Evolutionary conservation across 345 rosid genomes (phyloP).

Genomic region (Rhodamnia rubescens): DNA sequence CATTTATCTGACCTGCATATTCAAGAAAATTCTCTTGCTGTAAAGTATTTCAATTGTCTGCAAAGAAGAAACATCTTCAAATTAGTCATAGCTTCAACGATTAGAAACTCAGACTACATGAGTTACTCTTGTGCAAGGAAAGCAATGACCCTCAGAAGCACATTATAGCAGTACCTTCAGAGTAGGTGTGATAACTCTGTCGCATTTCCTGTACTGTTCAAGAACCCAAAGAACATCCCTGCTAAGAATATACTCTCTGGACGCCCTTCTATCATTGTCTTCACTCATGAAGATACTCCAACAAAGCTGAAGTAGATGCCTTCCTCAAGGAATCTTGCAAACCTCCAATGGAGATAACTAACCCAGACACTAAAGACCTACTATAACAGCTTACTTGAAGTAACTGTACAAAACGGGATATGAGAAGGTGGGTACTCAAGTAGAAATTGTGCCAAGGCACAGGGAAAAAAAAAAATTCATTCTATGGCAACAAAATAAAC

Average conservation of each 20-base stretch:
- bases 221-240: constrained; percentile 77
- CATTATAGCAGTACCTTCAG: constrained; percentile 44
- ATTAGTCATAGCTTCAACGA: not conserved
- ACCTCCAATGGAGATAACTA: constrained; percentile 84
- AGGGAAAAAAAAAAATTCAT: not conserved
- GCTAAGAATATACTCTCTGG: constrained; percentile 37
- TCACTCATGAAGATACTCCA: constrained; percentile 53
- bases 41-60: constrained; percentile 81
- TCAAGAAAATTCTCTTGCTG: constrained; percentile 46
- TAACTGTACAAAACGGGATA: constrained; percentile 71
- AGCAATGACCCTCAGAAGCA: not conserved
- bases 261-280: constrained; percentile 27
- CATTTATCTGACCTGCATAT: constrained; percentile 59
- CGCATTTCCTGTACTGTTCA: constrained; percentile 56
- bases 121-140: not conserved
- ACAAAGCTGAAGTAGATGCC: constrained; percentile 52
- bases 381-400: constrained; percentile 59
- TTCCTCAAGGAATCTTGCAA: constrained; percentile 79
- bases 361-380: constrained; percentile 57
- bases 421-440: constrained; percentile 69
- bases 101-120: not conserved
- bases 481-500: not conserved
- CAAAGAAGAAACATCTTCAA: constrained; percentile 3
- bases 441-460: constrained; percentile 10
- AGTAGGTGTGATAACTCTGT: constrained; percentile 73